These are phyloP conservation scores for Peziza echinospora DNA, from an alignment of 495 filamentous ascomycete genomes.

Conservation along the genomic window DNA sequence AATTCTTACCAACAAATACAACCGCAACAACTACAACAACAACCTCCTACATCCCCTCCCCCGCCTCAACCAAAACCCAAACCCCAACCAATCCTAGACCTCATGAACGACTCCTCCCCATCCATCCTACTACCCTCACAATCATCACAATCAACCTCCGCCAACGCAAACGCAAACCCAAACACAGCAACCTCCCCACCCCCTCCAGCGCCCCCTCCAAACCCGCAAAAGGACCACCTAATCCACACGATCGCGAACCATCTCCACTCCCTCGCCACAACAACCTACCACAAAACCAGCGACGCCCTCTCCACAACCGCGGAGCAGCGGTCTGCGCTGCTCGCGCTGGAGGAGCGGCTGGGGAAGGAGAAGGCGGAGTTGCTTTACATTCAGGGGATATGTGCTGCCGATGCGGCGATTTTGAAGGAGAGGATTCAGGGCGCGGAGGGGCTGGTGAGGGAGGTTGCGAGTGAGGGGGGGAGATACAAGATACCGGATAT, in stretches of 20 bases:
- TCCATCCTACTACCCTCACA: conserved; percentile 2
- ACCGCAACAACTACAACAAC: conserved; percentile 6
- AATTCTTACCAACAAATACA: conserved; percentile 15
- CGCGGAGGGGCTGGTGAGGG: conserved; percentile 57
- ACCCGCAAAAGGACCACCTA: conserved; percentile 86
- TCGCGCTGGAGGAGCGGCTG: conserved; percentile 39
- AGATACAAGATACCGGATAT: conserved; percentile 36
- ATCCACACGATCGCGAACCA: conserved; percentile 52
- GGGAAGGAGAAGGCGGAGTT: conserved; percentile 51
- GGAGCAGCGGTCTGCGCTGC: conserved; percentile 61
- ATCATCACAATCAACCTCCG: conserved; percentile 7
- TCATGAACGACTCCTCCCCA: conserved; percentile 3
- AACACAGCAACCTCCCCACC: too few relatives aligned
- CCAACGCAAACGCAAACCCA: conserved; percentile 16
- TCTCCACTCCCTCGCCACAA: conserved; percentile 41
- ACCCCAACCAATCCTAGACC: conserved; percentile 14
- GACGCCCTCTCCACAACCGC: conserved; percentile 34
- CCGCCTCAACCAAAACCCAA: conserved; percentile 7
- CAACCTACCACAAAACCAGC: conserved; percentile 45
- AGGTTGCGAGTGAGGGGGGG: conserved; percentile 9
- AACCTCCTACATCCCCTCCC: conserved; percentile 11
- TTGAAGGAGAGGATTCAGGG: conserved; percentile 53
- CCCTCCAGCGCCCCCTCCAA: conserved; percentile 62
- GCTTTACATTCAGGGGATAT: conserved; percentile 39
- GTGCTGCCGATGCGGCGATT: conserved; percentile 55